Conservation (phyloP, 371 early-diverging fungal genomes). For the Syncephalastrum racemosum region DNA sequence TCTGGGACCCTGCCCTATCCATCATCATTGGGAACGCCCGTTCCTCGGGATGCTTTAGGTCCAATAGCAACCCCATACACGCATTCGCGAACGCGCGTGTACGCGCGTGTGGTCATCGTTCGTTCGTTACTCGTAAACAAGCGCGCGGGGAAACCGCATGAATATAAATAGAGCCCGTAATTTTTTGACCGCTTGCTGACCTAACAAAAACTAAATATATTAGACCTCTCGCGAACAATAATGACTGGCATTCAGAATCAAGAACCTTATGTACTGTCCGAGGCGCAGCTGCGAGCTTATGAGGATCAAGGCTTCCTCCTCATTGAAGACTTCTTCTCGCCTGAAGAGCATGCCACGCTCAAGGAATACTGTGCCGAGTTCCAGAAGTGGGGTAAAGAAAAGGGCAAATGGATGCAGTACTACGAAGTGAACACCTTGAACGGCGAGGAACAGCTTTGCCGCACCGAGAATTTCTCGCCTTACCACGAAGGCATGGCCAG, state of each 20-base stretch:
- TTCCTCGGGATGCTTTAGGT: too few species aligned
- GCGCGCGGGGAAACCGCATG: conserved; percentile 1
- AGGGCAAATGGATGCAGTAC: conserved; percentile 64
- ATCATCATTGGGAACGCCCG: too few species aligned
- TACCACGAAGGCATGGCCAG: conserved; percentile 37
- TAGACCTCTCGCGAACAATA: background rate
- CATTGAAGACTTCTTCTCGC: conserved; percentile 47
- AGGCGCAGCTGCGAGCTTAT: conserved; percentile 42
- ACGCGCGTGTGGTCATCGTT: conserved; percentile 1
- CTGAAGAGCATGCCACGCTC: conserved; percentile 39
- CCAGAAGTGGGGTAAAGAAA: conserved; percentile 49
- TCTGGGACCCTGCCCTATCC: too few species aligned
- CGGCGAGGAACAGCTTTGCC: conserved; percentile 46
- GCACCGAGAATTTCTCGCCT: conserved; percentile 60
- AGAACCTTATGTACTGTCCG: conserved; percentile 32
- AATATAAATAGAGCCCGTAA: too few species aligned
- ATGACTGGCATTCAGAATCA: conserved; percentile 16
- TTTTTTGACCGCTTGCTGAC: too few species aligned
- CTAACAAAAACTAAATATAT: background rate
- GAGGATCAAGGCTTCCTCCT: conserved; percentile 47
- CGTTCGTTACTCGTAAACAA: background rate
- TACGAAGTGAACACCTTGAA: conserved; percentile 47
- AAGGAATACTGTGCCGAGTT: conserved; percentile 36
- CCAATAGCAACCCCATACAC: background rate
- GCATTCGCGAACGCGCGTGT: background rate